Evolutionary conservation across 2,329 filamentous ascomycete species (phyloP).

Genomic region (Venturia oleaginea): DNA sequence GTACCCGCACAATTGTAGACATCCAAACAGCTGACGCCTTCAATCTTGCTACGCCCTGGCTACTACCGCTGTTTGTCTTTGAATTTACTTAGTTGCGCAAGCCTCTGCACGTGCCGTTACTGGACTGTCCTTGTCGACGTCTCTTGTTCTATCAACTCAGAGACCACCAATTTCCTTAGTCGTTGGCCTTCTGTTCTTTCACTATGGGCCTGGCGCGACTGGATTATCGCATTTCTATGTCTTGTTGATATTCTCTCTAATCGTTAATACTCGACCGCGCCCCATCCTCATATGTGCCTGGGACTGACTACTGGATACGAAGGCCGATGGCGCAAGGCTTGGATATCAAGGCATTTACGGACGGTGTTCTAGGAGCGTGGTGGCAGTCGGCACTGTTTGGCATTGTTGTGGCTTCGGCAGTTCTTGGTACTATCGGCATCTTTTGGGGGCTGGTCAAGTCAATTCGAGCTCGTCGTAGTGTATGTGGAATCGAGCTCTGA

Average conservation of each 20-base stretch:
- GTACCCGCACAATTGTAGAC: not conserved
- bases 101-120: not conserved
- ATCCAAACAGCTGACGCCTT: not conserved
- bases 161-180: not conserved
- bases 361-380: slow-evolving; percentile 22
- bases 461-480: not conserved
- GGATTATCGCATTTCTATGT: not conserved
- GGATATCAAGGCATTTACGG: slow-evolving; percentile 24
- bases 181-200: not conserved
- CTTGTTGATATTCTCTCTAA: slow-evolving; percentile 1
- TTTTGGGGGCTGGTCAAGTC: not conserved
- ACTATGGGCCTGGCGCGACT: not conserved
- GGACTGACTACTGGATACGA: not conserved
- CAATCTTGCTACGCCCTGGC: not conserved
- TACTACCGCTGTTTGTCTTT: not conserved
- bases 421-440: slow-evolving; percentile 19
- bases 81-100: not conserved
- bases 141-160: not conserved
- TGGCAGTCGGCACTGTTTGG: slow-evolving; percentile 27
- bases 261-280: not conserved
- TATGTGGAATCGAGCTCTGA: not conserved
- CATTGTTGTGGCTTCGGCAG: slow-evolving; percentile 24
- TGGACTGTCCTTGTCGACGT: not conserved
- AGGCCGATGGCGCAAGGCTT: slow-evolving; percentile 22
- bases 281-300: not conserved